phyloP scores from a whole-genome alignment of 176 grass and related monocot genomes.

The Tillandsia leiboldiana region DNA sequence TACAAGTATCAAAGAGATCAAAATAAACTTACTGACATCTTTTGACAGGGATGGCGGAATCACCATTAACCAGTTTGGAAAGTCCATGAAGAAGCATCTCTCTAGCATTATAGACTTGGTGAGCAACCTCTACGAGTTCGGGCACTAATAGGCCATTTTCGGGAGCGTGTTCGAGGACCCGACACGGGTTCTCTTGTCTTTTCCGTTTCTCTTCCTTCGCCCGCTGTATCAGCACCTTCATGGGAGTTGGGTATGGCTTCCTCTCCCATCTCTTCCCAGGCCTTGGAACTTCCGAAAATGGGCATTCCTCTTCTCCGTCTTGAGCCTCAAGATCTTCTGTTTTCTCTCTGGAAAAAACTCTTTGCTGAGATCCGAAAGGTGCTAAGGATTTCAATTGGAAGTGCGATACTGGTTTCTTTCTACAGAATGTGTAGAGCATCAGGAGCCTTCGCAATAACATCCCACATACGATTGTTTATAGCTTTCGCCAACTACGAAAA shows the following conservation, averaged over 20 bases:
- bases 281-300: constrained; percentile 38
- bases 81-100: constrained; percentile 36
- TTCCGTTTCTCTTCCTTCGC: constrained; percentile 47
- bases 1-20: not conserved
- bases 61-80: constrained; percentile 29
- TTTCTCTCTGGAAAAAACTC: not conserved
- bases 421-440: not conserved
- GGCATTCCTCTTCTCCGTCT: constrained; percentile 6
- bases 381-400: not conserved
- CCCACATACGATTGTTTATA: not conserved
- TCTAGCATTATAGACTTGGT: constrained; percentile 37
- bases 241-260: constrained; percentile 56
- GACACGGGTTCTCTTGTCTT: constrained; percentile 46
- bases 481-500: not conserved
- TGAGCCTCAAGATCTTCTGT: not conserved
- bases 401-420: not conserved
- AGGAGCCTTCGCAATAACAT: constrained; percentile 16
- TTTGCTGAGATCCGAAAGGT: not conserved
- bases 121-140: constrained; percentile 39
- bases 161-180: constrained; percentile 40
- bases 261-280: constrained; percentile 45
- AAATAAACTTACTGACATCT: constrained; percentile 39
- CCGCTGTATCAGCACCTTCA: constrained; percentile 47
- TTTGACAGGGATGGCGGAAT: constrained; percentile 23
- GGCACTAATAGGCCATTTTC: constrained; percentile 52